A percentile compares a stretch with the other conserved stretches of the same genome.
phyloP scores from a whole-genome alignment of 805 yeast species.

The Zygosaccharomyces kombuchaensis region DNA sequence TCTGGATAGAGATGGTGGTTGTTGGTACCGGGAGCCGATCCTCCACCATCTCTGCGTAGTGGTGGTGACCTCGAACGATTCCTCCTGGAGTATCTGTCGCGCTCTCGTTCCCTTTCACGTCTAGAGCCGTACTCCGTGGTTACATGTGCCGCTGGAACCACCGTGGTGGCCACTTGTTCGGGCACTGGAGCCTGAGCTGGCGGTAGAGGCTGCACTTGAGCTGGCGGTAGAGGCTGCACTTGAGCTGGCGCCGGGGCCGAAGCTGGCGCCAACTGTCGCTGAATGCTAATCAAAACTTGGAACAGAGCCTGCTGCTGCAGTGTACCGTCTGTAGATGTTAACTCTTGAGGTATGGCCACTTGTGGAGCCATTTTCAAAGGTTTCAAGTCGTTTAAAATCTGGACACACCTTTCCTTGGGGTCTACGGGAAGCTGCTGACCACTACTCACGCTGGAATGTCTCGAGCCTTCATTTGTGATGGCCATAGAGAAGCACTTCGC shows the following conservation, averaged over 20 bases:
- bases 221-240: conserved; percentile 8
- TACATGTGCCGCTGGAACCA: conserved; percentile 14
- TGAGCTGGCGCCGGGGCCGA: conserved; percentile 11
- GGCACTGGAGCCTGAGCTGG: conserved; percentile 8
- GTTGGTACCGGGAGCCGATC: conserved; percentile 21
- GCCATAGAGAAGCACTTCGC: conserved; percentile 47
- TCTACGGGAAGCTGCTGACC: conserved; percentile 48
- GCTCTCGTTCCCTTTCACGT: conserved; percentile 32
- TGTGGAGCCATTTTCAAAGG: conserved; percentile 19
- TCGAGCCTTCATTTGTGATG: conserved; percentile 36
- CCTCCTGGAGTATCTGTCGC: conserved; percentile 38
- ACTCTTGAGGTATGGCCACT: conserved; percentile 21
- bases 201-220: conserved; percentile 1
- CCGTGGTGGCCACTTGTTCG: conserved; percentile 6
- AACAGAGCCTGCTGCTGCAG: conserved; percentile 42
- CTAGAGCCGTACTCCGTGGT: conserved; percentile 33
- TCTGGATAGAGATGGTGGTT: conserved; percentile 38
- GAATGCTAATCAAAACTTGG: conserved; percentile 37
- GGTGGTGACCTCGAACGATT: conserved; percentile 51
- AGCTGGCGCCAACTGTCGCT: conserved; percentile 27
- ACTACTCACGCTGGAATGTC: conserved; percentile 54
- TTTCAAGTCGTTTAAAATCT: conserved; percentile 30
- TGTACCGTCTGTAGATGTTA: conserved; percentile 26
- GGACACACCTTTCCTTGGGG: conserved; percentile 24
- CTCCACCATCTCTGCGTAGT: conserved; percentile 14